Base-by-base conservation (phyloP, 257 asterid species). In the Lavandula angustifolia region DNA sequence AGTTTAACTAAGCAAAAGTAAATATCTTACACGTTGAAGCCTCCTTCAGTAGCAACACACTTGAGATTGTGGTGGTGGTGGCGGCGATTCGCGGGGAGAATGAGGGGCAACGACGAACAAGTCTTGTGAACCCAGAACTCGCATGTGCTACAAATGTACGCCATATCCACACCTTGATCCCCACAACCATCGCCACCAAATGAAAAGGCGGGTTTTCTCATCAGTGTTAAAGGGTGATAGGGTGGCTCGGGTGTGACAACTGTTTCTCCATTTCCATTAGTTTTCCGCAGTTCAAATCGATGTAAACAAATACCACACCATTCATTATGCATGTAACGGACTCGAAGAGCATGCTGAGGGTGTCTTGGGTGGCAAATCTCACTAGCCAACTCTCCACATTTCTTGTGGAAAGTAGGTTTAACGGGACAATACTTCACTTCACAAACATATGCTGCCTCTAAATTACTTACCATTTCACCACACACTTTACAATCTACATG, bases 11-110 rank as follows among this genome's bases (percentile, higher is more conserved):
- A 22, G 27, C 27, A 22, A 22, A 22, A 22, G 27, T 22, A 22
- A 22, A 22, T 22, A 22, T 22, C 27, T 22, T 22, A 22, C 27
- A 22, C 2, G 27, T 22, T 2, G 77, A 76, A 70, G 73, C 62
- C 64, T 17, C 8, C 11, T 4, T 33, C n/a, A 0, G 3, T 7
- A 22, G 10, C 0, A 6, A 7, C 44, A 40, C 9, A 7, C 44
- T 40, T 5, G 9, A 40, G 9, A 3, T 2, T 14, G 63, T 57
- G 46, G 13, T 56, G 63, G 49, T 57, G 63, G 33, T 35, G 34
- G 16, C 9, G 63, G 32, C 10, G 40, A 32, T 0, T 3, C 8
- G 8, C 3, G 7, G 40, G 33, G 3, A 4, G 47, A 8, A 4
- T 27, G 8, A 4, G 13, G 0, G 62, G 62, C 16, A 56, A 2